Conservation (phyloP, 2,329 filamentous ascomycete species). For the Penicillium concentricum region DNA sequence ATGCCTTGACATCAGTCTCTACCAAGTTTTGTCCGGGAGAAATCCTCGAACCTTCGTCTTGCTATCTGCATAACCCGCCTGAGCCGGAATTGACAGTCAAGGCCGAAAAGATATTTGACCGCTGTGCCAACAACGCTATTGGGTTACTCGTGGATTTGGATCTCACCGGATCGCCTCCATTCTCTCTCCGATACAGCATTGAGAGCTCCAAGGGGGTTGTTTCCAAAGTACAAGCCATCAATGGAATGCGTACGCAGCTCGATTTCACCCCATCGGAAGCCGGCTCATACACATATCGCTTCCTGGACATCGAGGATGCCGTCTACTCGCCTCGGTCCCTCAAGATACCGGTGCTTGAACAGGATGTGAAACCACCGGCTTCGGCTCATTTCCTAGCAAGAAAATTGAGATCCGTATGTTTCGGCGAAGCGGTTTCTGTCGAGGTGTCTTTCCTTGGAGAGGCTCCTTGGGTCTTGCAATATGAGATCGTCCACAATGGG, state of each 20-base stretch:
- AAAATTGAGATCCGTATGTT: conserved; percentile 65
- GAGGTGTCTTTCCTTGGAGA: conserved; percentile 77
- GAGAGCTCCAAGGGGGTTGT: conserved; percentile 58
- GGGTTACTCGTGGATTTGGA: conserved; percentile 86
- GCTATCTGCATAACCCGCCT: conserved; percentile 84
- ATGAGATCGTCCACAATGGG: conserved; percentile 87
- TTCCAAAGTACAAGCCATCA: conserved; percentile 57
- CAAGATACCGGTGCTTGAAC: conserved; percentile 67
- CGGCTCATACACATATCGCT: conserved; percentile 83
- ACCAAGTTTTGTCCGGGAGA: conserved; percentile 84
- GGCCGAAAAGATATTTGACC: conserved; percentile 83
- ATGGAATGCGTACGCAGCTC: conserved; percentile 77
- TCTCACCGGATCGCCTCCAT: conserved; percentile 87
- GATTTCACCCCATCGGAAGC: conserved; percentile 78
- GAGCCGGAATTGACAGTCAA: conserved; percentile 75
- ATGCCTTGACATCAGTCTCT: conserved; percentile 76
- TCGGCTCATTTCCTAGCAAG: conserved; percentile 67
- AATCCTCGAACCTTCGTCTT: conserved; percentile 90
- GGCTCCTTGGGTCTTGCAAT: conserved; percentile 83
- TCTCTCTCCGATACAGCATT: conserved; percentile 75
- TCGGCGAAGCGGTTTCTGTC: conserved; percentile 75
- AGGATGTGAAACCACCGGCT: conserved; percentile 90
- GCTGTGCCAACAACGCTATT: conserved; percentile 90
- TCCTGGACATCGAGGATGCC: conserved; percentile 75
- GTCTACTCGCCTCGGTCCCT: conserved; percentile 72